Evolutionary conservation across 768 basidiomycete genomes (phyloP).

Genomic region (Thelephora ganbajun): DNA sequence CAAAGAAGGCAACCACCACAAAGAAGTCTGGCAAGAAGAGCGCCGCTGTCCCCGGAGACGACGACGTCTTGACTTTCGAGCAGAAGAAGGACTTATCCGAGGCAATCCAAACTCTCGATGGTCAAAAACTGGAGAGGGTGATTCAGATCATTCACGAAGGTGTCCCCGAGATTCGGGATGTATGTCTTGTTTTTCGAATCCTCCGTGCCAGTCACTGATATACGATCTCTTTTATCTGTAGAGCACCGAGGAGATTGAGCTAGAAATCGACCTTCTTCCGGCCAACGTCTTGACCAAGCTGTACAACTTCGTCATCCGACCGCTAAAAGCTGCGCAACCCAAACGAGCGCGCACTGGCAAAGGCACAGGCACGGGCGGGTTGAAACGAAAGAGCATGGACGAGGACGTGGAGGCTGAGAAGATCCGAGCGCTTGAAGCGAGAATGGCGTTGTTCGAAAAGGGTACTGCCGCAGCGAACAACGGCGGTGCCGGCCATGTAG

Average conservation of each 20-base stretch:
- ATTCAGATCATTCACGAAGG: conserved; percentile 93
- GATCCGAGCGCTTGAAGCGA: conserved; percentile 81
- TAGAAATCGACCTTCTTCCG: conserved; percentile 91
- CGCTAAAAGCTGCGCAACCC: conserved; percentile 36
- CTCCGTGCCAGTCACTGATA: conserved; percentile 6
- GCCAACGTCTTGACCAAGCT: conserved; percentile 78
- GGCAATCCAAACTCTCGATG: conserved; percentile 80
- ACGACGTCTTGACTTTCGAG: conserved; percentile 80
- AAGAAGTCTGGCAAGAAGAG: conserved; percentile 53
- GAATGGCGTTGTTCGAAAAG: conserved; percentile 73
- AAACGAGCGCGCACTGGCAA: conserved; percentile 58
- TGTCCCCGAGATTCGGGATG: conserved; percentile 86
- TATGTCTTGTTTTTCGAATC: conserved; percentile 28
- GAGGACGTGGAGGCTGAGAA: conserved; percentile 93
- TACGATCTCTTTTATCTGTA: conserved; percentile 21
- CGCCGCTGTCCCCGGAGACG: conserved; percentile 30
- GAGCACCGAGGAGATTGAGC: conserved; percentile 96
- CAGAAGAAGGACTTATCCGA: conserved; percentile 99
- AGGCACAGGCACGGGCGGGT: conserved; percentile 76
- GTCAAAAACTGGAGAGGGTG: conserved; percentile 71
- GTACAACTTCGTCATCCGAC: conserved; percentile 89
- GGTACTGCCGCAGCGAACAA: conserved; percentile 16
- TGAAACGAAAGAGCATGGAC: conserved; percentile 93
- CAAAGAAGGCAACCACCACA: conserved; percentile 22
- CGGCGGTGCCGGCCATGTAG: conserved; percentile 20